Evolutionary conservation across 805 yeast species (phyloP), one percentile per base, ranked within the genome.

Genomic region (Myxozyma neglecta): DNA sequence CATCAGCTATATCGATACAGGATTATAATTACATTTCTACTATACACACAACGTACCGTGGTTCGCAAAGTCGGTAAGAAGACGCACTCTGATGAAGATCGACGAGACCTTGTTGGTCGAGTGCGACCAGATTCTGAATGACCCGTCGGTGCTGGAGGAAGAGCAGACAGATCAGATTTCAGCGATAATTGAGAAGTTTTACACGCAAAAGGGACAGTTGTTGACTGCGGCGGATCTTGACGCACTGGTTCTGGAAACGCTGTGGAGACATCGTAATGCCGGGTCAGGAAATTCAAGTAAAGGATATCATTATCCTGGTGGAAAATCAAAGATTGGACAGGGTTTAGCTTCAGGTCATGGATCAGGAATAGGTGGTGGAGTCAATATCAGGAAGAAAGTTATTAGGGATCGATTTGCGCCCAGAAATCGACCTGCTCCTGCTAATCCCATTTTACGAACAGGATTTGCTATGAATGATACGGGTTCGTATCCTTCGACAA

Each of bases 131-230:
- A 63, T 63, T 29, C 59, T 63, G 39, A 43, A 40, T 36, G 61
- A 63, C 34, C 66, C 66, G n/a, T 39, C 60, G 7, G 65, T 60
- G 9, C 55, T 63, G 14, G 66, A 63, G 24, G 66, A 63, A 43
- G 59, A 60, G 53, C 59, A 63, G 47, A 54, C 60, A 7, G 66
- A 63, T 44, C 55, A 59, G 61, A 60, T 63, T 6, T 50, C 60
- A 11, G 10, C 10, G 8, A 37, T 60, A 2, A 56, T 63, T 34
- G 44, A 51, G 42, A 43, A 45, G 11, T 44, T n/a, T 32, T 61
- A 58, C 35, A 51, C 60, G n/a, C 32, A 51, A 10, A 49, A 53
- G 24, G 65, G 57, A 14, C 59, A 49, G 42, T 37, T 60, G 2
- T 46, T 63, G 14, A 34, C 66, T 24, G 57, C 66, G 14, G 39